phyloP scores from a whole-genome alignment of 129 eudicot species.

The Saposhnikovia divaricata region DNA sequence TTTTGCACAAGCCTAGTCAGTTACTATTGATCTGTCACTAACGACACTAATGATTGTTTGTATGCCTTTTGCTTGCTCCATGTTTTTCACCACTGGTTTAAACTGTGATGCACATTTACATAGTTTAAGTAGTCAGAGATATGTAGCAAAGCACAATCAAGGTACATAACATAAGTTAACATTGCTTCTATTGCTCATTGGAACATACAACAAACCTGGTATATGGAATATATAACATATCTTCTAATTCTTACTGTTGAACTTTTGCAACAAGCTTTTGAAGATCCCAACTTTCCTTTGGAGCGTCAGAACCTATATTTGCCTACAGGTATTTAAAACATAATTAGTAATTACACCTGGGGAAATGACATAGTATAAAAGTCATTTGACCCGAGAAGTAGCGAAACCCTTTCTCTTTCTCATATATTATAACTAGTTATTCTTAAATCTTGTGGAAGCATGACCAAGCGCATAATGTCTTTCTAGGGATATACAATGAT shows the following conservation, averaged over 20 bases:
- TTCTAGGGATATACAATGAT: background rate
- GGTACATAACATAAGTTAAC: background rate
- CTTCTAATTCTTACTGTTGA: constrained; percentile 90
- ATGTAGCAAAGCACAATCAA: background rate
- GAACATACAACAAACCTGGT: constrained; percentile 50
- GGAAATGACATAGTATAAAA: background rate
- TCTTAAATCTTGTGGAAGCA: background rate
- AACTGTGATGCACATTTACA: constrained; percentile 44
- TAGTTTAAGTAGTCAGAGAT: background rate
- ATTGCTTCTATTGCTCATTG: background rate
- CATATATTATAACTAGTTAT: background rate
- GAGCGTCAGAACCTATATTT: constrained; percentile 92
- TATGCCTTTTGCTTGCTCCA: constrained; percentile 34
- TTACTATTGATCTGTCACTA: constrained; percentile 36
- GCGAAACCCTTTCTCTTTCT: background rate
- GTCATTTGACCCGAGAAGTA: background rate
- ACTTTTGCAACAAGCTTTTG: constrained; percentile 80
- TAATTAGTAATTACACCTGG: background rate
- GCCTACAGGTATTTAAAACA: constrained; percentile 43
- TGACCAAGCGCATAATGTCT: background rate
- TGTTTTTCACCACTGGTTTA: constrained; percentile 76
- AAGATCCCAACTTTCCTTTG: constrained; percentile 94
- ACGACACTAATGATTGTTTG: constrained; percentile 23
- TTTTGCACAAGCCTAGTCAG: constrained; percentile 38
- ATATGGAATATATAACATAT: constrained; percentile 87